Evolutionary conservation across 2,329 filamentous ascomycete genomes (phyloP), one percentile per base, ranked within the genome.

Genomic region (Lithohypha guttulata): DNA sequence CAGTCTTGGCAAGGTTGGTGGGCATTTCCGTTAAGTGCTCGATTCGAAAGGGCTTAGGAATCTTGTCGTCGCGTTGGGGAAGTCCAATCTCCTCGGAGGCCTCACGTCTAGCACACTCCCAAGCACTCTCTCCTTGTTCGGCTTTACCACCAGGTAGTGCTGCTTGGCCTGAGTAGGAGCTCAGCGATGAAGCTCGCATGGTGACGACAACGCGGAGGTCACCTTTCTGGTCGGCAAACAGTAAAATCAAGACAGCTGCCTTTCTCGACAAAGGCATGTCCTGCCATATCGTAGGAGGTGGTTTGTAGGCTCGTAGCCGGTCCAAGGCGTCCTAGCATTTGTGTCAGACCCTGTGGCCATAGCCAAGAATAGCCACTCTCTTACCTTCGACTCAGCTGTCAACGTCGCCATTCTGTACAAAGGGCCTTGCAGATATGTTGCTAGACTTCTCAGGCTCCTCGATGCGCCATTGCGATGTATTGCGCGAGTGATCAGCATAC

Each of bases 71-170:
- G n/a, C 42, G 42, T 32, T 29, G 26, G 1, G 89, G 84, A 2
- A 96, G 75, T 1, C 89, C 89, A 48, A 96, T 94, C 59, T 96
- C 89, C 59, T 96, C 89, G 58, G 74, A 82, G 1, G 89, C 87
- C 67, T 96, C 89, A 47, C 89, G 77, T 15, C 89, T 77, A 6
- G 89, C 86, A 36, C 87, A 93, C 54, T 87, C 73, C 59, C 84
- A 84, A 62, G 68, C 63, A 1, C 67, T 70, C 56, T 80, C 76
- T 6, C 50, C 50, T 21, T 30, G 31, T 36, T 39, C 59, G 31
- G 70, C 79, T 63, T 77, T 82, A 50, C 84, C 87, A 37, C 85
- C 85, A 0, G 86, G 85, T 39, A 94, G 76, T 22, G 86, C 86
- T 15, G 84, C 86, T 54, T 94, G 85, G 17, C 85, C 85, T n/a